Evolutionary conservation across 2,329 filamentous ascomycete genomes (phyloP).

Genomic region (Epichloe coenophiala): DNA sequence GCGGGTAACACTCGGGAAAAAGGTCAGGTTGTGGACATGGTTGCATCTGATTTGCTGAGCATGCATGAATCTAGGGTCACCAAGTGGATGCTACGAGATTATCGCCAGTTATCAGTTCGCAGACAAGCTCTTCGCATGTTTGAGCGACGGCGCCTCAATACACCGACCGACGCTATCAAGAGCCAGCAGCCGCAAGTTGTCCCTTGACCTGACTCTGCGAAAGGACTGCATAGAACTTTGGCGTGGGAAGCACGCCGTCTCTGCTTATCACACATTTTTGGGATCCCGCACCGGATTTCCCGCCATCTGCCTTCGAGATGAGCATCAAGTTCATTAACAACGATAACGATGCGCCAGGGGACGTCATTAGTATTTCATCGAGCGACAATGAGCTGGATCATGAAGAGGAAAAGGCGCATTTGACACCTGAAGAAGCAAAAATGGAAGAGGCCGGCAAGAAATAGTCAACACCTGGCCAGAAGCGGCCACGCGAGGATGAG

Average conservation of each 20-base stretch:
- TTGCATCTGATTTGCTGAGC: no score
- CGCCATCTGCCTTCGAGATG: background rate
- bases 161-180: background rate
- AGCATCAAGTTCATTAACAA: background rate
- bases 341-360: background rate
- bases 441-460: background rate
- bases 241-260: no score
- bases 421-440: background rate
- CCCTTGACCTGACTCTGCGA: no score
- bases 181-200: background rate
- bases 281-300: background rate
- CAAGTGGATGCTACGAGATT: background rate
- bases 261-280: background rate
- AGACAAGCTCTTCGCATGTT: background rate
- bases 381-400: conserved; percentile 1
- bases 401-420: background rate
- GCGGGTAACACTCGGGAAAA: no score
- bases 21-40: no score
- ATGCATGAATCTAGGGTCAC: no score
- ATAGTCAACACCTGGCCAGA: background rate
- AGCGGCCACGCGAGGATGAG: conserved; percentile 1
- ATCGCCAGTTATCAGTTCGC: no score
- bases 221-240: no score
- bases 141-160: background rate
- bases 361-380: conserved; percentile 2